Evolutionary conservation across 176 grass and related monocot species (phyloP), one percentile per base, ranked within the genome.

Genomic region (Puccinellia tenuiflora): DNA sequence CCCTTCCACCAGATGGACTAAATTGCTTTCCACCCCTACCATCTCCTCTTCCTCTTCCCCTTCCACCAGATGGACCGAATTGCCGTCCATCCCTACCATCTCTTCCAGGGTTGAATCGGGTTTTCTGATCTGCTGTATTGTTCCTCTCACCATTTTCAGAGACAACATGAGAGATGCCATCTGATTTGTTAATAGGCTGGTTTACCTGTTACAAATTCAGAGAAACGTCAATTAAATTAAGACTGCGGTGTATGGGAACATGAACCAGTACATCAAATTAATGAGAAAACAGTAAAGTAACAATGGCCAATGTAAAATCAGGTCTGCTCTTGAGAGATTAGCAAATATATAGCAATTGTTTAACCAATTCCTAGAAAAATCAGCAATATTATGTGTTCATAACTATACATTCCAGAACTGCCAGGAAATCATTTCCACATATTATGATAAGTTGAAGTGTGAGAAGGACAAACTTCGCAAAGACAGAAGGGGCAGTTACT

Each of bases 1-100:
- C 89, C 70, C 84, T 82, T 80, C 89, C 86, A 52, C 89, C 85
- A 68, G 63, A 37, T 79, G 62, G 72, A 79, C 76, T 69, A 76
- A 77, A 94, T 73, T 81, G 84, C 34, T 74, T 84, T 34, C 52
- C 65, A 85, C 51, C 82, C 71, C 71, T 74, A 74, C 45, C 46
- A 51, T 51, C 45, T 51, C 78, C 83, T 66, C 76, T 77, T 51
- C 78, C 83, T 66, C 76, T 77, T 28, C 92, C 89, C 71, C 84
- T 85, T 83, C 89, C 86, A 52, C 86, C 85, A 68, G 54, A 37
- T 85, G 69, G 72, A 75, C 76, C 61, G 48, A 77, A 94, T 67
- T 81, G 84, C 57, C 77, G 78, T 42, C 51, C 48, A 88, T 80
- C 42, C 85, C 61, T 85, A 65, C 38, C 68, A 77, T 80, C 43